Evolutionary conservation across 2,329 filamentous ascomycete genomes (phyloP).

Genomic region (Fusarium setosum): DNA sequence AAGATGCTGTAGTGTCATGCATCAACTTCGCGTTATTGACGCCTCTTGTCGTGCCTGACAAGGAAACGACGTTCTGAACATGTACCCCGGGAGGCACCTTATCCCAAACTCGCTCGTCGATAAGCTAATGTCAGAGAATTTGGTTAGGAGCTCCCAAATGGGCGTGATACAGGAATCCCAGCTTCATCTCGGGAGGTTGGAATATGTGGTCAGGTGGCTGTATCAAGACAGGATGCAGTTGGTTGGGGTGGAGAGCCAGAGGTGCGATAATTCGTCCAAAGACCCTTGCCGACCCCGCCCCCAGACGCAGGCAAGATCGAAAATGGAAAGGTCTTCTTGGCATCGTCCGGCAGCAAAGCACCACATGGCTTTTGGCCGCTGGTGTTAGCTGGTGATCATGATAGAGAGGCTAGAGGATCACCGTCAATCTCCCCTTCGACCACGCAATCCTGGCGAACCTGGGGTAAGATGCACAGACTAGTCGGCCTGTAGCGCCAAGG

Average conservation of each 20-base stretch:
- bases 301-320: conserved; percentile 31
- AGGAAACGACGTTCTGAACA: conserved; percentile 16
- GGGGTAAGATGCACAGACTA: conserved; percentile 32
- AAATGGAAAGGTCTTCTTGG: conserved; percentile 35
- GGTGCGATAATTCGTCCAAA: conserved; percentile 33
- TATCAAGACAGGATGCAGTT: conserved; percentile 30
- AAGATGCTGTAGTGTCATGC: conserved; percentile 23
- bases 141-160: conserved; percentile 17
- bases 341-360: conserved; percentile 23
- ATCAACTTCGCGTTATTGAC: conserved; percentile 7
- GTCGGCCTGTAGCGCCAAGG: conserved; percentile 22
- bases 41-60: conserved; percentile 14
- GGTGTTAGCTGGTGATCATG: conserved; percentile 25
- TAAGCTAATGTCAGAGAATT: conserved; percentile 19
- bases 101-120: background rate
- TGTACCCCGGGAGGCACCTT: conserved; percentile 24
- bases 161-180: conserved; percentile 26
- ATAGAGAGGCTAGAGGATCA: conserved; percentile 28
- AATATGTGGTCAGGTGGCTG: conserved; percentile 43
- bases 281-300: conserved; percentile 26
- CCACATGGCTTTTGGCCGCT: conserved; percentile 30
- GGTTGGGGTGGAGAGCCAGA: conserved; percentile 35
- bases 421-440: conserved; percentile 15
- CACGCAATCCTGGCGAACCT: conserved; percentile 24
- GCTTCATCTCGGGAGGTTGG: conserved; percentile 37